Conservation (phyloP, 1,284 basidiomycete genomes). For the Testicularia cyperi region DNA sequence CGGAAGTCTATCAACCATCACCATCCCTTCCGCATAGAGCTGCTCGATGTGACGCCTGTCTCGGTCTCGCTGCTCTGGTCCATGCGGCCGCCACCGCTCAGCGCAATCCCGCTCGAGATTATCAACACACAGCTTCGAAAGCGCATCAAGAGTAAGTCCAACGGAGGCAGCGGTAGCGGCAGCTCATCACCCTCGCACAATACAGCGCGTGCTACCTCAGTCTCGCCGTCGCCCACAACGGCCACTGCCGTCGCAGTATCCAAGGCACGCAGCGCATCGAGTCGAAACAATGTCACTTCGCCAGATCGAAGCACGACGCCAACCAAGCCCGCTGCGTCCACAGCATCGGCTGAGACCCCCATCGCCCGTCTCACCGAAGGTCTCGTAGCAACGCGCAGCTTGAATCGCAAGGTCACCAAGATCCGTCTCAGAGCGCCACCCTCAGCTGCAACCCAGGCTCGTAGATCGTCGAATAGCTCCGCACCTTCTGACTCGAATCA, state of each 20-base stretch:
- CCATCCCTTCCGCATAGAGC: slow-evolving; percentile 49
- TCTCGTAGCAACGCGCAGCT: slow-evolving; percentile 39
- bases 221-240: slow-evolving; percentile 23
- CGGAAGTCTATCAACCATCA: slow-evolving; percentile 20
- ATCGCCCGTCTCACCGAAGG: slow-evolving; percentile 36
- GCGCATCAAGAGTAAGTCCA: slow-evolving; percentile 9
- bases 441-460: slow-evolving; percentile 18
- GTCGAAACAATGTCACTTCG: background rate
- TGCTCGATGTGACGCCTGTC: slow-evolving; percentile 49
- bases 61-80: slow-evolving; percentile 51
- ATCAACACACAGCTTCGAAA: slow-evolving; percentile 33
- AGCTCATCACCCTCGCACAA: slow-evolving; percentile 18
- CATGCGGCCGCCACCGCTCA: slow-evolving; percentile 46
- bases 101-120: slow-evolving; percentile 34
- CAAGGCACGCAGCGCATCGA: background rate
- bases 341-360: slow-evolving; percentile 9
- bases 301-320: slow-evolving; percentile 2
- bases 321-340: background rate
- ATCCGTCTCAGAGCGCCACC: slow-evolving; percentile 32
- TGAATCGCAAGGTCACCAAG: slow-evolving; percentile 45
- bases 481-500: slow-evolving; percentile 28
- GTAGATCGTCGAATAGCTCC: slow-evolving; percentile 26
- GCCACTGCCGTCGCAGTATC: slow-evolving; percentile 13
- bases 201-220: slow-evolving; percentile 26
- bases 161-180: slow-evolving; percentile 2